Base-by-base conservation (phyloP, 2,329 filamentous ascomycete species). In the Apiospora rasikravindrae region DNA sequence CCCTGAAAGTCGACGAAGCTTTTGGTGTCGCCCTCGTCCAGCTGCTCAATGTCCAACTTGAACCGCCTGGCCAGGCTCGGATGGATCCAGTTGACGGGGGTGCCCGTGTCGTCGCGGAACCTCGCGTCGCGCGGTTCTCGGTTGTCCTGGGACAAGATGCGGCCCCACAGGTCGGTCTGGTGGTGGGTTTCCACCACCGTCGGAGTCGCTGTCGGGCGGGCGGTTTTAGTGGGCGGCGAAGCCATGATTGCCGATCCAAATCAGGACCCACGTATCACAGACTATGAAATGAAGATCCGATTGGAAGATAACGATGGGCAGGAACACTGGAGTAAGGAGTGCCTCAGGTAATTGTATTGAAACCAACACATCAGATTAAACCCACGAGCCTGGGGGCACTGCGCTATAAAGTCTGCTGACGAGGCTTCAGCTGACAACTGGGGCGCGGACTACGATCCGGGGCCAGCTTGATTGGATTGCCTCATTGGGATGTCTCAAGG, bases 31-130 rank as follows among this genome's bases (percentile, higher is more conserved):
- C 67, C n/a, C 14, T 69, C 26, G 14, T 69, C 29, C 29, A 64
- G 29, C 29, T 64, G 57, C 57, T 64, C 57, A 13, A 64, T n/a
- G 5, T 71, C 66, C 53, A 73, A 66, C 26, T 69, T 71, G n/a
- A 47, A 66, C 8, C 66, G 47, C 19, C 29, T n/a, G 14, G 66
- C 66, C 13, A 73, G 47, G 26, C 49, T 45, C 14, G 71, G 71
- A 42, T 71, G 71, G 66, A 73, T 73, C 71, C 71, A 73, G 26
- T 71, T 73, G 71, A 71, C 71, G 8, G 69, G 57, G 24, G 71
- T 71, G 33, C 71, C 71, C 37, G 71, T 73, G 64, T 73, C 71
- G 26, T 73, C 71, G 24, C 29, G 68, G 45, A 72, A 53, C 10
- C 69, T 26, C 45, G 70, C 71, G 29, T 72, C 69, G 47, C 44